phyloP scores from a whole-genome alignment of 2,329 filamentous ascomycete genomes.

The Trichophaea hybrida region DNA sequence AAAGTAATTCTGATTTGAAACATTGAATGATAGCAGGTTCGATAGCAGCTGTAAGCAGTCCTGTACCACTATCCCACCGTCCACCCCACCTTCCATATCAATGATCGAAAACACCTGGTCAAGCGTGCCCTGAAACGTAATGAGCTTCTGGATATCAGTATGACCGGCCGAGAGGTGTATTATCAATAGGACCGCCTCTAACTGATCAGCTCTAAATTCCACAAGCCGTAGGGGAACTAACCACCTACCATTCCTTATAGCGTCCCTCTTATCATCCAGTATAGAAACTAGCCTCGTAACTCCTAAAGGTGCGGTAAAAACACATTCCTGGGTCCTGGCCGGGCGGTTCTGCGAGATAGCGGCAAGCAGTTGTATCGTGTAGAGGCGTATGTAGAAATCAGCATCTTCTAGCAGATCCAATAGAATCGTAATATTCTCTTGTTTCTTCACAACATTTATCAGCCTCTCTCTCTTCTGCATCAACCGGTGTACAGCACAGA shows the following conservation, averaged over 20 bases:
- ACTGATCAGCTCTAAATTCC: not conserved
- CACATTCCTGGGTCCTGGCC: slow-evolving; percentile 86
- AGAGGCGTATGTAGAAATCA: slow-evolving; percentile 84
- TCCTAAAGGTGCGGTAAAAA: slow-evolving; percentile 75
- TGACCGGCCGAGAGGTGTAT: slow-evolving; percentile 79
- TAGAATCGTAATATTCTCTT: slow-evolving; percentile 88
- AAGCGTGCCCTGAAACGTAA: slow-evolving; percentile 90
- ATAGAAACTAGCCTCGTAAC: slow-evolving; percentile 72
- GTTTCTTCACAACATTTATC: slow-evolving; percentile 36
- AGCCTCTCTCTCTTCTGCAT: not conserved
- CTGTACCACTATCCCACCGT: slow-evolving; percentile 77
- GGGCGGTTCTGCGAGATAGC: slow-evolving; percentile 74
- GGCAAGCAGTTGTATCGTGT: slow-evolving; percentile 75
- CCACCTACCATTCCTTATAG: slow-evolving; percentile 55
- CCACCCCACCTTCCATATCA: slow-evolving; percentile 63
- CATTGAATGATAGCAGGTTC: slow-evolving; percentile 73
- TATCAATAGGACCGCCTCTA: slow-evolving; percentile 68
- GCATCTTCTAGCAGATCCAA: slow-evolving; percentile 74
- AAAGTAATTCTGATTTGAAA: slow-evolving; percentile 87
- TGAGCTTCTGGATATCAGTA: slow-evolving; percentile 79
- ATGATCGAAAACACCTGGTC: slow-evolving; percentile 75
- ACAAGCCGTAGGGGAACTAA: not conserved
- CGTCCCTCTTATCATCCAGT: slow-evolving; percentile 73
- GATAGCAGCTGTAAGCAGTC: slow-evolving; percentile 84
- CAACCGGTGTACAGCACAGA: slow-evolving; percentile 29